Conservation (phyloP, 176 grass and related monocot species). For the Hordeum marinum region DNA sequence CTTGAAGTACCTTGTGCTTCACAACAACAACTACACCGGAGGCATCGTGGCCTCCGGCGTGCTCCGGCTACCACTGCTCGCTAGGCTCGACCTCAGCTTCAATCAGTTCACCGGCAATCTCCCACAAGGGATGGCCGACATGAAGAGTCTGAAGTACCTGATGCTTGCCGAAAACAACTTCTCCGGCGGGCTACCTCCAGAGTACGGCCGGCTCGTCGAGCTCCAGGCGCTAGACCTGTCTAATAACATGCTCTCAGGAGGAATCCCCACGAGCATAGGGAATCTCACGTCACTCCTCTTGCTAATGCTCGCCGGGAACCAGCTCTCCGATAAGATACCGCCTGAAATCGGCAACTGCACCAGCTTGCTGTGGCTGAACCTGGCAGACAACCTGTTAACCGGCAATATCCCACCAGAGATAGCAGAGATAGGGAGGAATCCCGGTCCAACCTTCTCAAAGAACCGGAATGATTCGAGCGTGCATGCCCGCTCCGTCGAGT, state of each 20-base stretch:
- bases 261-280: conserved; percentile 54
- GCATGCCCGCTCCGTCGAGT: conserved; percentile 58
- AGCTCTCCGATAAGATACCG: conserved; percentile 60
- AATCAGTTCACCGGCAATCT: conserved; percentile 56
- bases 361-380: conserved; percentile 90
- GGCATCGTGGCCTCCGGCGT: conserved; percentile 69
- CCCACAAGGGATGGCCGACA: conserved; percentile 38
- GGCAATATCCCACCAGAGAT: conserved; percentile 64
- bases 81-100: conserved; percentile 70
- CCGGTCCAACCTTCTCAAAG: conserved; percentile 50
- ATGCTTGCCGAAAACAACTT: conserved; percentile 61
- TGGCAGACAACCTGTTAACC: conserved; percentile 46
- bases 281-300: conserved; percentile 83
- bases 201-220: conserved; percentile 37
- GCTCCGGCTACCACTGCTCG: conserved; percentile 41
- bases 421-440: conserved; percentile 51
- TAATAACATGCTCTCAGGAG: conserved; percentile 46
- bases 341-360: conserved; percentile 67
- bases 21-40: conserved; percentile 56
- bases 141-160: conserved; percentile 64
- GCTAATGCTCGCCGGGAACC: conserved; percentile 81
- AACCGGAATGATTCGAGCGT: conserved; percentile 26
- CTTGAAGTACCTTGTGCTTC: conserved; percentile 51
- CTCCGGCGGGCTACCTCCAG: conserved; percentile 47
- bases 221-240: conserved; percentile 85